Base-by-base conservation (phyloP, 225 moss, liverwort and hornwort species). In the Bryum argenteum region DNA sequence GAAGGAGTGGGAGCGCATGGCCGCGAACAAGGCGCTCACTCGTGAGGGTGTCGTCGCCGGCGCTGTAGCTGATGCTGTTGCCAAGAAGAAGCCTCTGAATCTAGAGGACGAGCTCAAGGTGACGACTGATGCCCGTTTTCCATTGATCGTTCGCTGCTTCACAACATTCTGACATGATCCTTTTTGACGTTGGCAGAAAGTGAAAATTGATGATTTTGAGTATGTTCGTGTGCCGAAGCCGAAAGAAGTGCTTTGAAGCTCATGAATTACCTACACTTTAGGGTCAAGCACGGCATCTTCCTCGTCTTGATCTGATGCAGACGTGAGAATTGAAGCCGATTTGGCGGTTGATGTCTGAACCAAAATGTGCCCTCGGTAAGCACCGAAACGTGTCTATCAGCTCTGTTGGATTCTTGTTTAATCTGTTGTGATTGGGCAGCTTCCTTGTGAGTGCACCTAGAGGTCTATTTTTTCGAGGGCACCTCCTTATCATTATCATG, bases 221-320 rank as follows among this genome's bases (percentile, higher is more conserved):
- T 96, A 93, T 60, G 93, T 93, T 37, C 91, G 88, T 54, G 91
- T 96, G 66, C 96, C 96, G 38, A 93, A 89, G 85, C 78, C 86
- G 26, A 88, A 88, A 77, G 78, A 62, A 77, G 19, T 44, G 18
- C 65, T 66, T 59, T 63, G 33, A 21, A 69, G 43, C 53, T 63
- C 9, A 26, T 18, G 18, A 65, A 33, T 33, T 54, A 60, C 40
- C 19, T 10, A 45, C 60, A 24, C 8, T 23, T 71, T 22, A 16
- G 17, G 69, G 10, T 71, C 5, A 2, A 58, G 58, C 23, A 14
- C 11, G 58, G 54, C 26, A 38, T 53, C 54, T 53, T 37, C 72
- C 57, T 62, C 14, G 16, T 16, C 59, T 53, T 54, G 44, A 11
- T 61, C 26, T 33, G 39, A 66, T 33, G 12, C 41, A 67, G 54